phyloP scores from a whole-genome alignment of 805 yeast species.

The Lipomyces orientalis region DNA sequence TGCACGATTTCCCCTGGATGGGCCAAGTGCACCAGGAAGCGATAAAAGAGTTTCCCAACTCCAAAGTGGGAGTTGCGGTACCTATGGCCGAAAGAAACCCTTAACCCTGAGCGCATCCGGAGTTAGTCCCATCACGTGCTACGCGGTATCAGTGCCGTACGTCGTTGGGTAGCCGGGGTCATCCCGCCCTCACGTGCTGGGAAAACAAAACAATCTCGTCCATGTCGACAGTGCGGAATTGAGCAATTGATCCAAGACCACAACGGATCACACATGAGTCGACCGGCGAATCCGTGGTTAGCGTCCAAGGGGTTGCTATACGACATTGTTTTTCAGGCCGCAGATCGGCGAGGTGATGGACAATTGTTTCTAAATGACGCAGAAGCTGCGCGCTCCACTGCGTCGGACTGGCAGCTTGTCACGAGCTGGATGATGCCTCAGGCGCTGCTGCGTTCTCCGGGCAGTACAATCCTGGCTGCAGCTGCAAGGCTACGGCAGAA shows the following conservation, averaged over 20 bases:
- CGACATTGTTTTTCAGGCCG: slow-evolving; percentile 26
- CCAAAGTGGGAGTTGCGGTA: neutral
- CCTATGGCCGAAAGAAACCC: neutral
- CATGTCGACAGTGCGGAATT: neutral
- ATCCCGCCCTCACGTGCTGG: neutral
- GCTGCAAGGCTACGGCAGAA: slow-evolving; percentile 10
- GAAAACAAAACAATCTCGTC: neutral
- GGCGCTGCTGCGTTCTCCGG: slow-evolving; percentile 28
- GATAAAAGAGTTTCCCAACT: too few species aligned
- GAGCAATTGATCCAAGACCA: neutral
- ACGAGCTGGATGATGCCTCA: slow-evolving; percentile 34
- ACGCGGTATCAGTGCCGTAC: too few species aligned
- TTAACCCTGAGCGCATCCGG: neutral
- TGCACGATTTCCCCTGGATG: too few species aligned
- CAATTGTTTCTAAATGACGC: slow-evolving; percentile 9
- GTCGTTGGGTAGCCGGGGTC: too few species aligned
- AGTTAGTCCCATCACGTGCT: neutral
- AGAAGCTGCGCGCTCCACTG: slow-evolving; percentile 2
- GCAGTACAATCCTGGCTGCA: slow-evolving; percentile 6
- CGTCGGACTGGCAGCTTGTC: slow-evolving; percentile 26
- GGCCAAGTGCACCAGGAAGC: too few species aligned
- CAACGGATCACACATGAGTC: neutral
- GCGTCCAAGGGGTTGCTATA: slow-evolving; percentile 13
- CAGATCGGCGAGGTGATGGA: slow-evolving; percentile 20
- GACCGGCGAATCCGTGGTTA: slow-evolving; percentile 7